Evolutionary conservation across 2,329 filamentous ascomycete genomes (phyloP).

Genomic region (Proliferodiscus dingleyae): DNA sequence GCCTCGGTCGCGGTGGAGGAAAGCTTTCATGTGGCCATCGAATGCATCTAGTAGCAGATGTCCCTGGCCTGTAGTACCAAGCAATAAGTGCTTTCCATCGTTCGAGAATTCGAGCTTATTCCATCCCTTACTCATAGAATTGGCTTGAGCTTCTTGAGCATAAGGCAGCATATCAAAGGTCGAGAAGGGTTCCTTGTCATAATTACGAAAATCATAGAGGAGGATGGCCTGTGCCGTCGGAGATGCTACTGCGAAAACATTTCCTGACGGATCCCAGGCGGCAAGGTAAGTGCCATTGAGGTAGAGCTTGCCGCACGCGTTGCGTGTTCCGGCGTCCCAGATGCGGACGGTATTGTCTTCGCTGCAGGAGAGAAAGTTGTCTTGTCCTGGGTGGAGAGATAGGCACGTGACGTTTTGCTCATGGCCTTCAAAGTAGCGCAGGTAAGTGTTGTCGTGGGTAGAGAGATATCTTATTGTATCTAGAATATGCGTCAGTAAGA

Average conservation of each 20-base stretch:
- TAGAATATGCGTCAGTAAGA: conserved; percentile 28
- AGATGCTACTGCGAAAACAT: conserved; percentile 84
- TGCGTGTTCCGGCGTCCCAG: conserved; percentile 75
- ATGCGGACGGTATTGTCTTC: conserved; percentile 86
- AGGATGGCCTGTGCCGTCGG: conserved; percentile 74
- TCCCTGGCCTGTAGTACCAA: conserved; percentile 77
- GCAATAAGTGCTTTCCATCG: conserved; percentile 79
- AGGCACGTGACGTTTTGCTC: conserved; percentile 78
- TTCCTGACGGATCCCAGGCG: conserved; percentile 87
- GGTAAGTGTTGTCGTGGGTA: conserved; percentile 93
- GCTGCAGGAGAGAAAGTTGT: conserved; percentile 88
- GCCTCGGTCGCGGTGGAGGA: conserved; percentile 56
- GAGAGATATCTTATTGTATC: conserved; percentile 82
- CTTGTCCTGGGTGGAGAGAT: conserved; percentile 75
- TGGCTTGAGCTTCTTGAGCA: conserved; percentile 48
- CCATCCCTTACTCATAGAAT: conserved; percentile 62
- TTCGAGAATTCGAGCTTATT: conserved; percentile 93
- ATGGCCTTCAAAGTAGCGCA: conserved; percentile 94
- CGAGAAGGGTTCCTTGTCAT: conserved; percentile 83
- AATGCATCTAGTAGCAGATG: conserved; percentile 96
- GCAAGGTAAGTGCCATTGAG: conserved; percentile 77
- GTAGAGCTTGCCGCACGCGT: conserved; percentile 73
- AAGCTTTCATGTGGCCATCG: conserved; percentile 72
- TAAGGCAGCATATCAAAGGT: conserved; percentile 67
- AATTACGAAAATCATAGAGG: conserved; percentile 91